These are phyloP conservation scores for Oemleria cerasiformis DNA, from an alignment of 306 rosid genomes.

Conservation along the genomic window DNA sequence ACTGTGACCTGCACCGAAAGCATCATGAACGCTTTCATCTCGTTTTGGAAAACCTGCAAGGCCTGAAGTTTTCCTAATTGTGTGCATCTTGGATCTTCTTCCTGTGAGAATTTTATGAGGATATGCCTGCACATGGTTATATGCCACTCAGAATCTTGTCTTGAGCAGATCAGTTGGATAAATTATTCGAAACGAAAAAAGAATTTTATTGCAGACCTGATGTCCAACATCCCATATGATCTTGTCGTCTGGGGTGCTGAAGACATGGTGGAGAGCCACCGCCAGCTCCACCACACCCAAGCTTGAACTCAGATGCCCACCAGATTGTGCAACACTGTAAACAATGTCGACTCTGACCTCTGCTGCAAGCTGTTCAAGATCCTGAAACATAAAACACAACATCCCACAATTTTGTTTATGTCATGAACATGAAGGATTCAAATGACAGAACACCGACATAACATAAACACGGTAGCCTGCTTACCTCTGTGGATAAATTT, in stretches of 20 bases:
- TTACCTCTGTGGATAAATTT: constrained; percentile 62
- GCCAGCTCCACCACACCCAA: constrained; percentile 89
- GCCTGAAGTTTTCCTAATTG: constrained; percentile 88
- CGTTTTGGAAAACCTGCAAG: constrained; percentile 91
- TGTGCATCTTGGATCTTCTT: constrained; percentile 80
- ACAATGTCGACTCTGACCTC: constrained; percentile 84
- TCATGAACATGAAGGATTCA: background rate
- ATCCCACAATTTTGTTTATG: background rate
- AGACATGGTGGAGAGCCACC: constrained; percentile 85
- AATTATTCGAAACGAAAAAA: background rate
- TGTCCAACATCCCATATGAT: constrained; percentile 98
- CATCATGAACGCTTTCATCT: constrained; percentile 85
- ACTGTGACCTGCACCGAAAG: constrained; percentile 92
- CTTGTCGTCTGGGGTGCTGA: constrained; percentile 79
- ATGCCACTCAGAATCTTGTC: constrained; percentile 31
- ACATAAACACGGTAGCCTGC: background rate
- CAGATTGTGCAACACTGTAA: constrained; percentile 52
- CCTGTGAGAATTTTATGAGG: constrained; percentile 96
- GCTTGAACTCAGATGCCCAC: constrained; percentile 95
- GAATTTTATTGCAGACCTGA: constrained; percentile 46
- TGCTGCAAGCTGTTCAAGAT: constrained; percentile 78
- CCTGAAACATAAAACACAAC: constrained; percentile 33
- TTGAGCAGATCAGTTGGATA: constrained; percentile 3
- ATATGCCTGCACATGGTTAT: constrained; percentile 61
- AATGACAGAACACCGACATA: background rate